These are phyloP conservation scores for Sonneratia caseolaris DNA, from an alignment of 345 rosid species.

Conservation along the genomic window DNA sequence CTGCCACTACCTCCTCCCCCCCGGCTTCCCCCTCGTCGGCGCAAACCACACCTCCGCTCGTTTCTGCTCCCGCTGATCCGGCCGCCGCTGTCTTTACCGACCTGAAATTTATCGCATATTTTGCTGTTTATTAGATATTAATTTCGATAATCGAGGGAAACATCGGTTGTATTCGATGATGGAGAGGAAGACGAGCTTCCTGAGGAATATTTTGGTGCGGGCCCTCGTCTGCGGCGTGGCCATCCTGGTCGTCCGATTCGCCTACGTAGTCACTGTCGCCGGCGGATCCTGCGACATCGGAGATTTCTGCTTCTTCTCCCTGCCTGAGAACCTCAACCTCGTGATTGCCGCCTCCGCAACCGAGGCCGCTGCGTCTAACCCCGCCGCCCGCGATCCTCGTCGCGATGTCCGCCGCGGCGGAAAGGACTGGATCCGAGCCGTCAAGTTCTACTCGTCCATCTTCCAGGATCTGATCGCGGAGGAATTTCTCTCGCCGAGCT, in stretches of 20 bases:
- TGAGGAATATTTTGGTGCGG: constrained; percentile 57
- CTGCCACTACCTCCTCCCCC: background rate
- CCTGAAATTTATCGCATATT: background rate
- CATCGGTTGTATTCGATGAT: constrained; percentile 18
- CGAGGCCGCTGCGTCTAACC: constrained; percentile 29
- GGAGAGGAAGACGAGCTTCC: constrained; percentile 68
- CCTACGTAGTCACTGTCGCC: constrained; percentile 69
- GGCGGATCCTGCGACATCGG: constrained; percentile 82
- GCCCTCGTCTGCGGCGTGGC: constrained; percentile 57
- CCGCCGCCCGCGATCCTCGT: constrained; percentile 18
- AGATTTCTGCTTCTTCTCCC: constrained; percentile 81
- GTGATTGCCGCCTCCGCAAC: constrained; percentile 28
- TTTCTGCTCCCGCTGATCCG: constrained; percentile 74
- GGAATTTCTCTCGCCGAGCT: constrained; percentile 51
- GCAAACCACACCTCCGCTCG: constrained; percentile 99
- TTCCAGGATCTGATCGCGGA: constrained; percentile 82
- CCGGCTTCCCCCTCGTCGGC: constrained; percentile 51
- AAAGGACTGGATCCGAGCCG: constrained; percentile 60
- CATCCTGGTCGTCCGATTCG: constrained; percentile 60
- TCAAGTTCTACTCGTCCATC: constrained; percentile 67
- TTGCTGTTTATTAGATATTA: background rate
- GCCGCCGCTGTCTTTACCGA: background rate
- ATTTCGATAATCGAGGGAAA: background rate
- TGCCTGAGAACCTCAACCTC: constrained; percentile 58
- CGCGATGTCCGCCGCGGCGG: constrained; percentile 36